Conservation (phyloP, 768 basidiomycete genomes). For the Lentinula detonsa region DNA sequence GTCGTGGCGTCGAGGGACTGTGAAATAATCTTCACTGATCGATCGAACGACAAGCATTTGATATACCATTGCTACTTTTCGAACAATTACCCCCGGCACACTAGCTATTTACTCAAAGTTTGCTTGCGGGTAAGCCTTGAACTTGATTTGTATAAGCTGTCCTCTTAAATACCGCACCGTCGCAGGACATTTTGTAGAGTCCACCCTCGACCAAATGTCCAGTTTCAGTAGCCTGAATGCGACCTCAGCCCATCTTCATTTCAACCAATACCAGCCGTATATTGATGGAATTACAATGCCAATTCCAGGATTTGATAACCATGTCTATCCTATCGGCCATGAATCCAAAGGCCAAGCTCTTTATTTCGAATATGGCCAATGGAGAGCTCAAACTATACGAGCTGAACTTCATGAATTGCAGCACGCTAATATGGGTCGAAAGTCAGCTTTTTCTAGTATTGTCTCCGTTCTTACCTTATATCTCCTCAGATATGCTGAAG, state of each 20-base stretch:
- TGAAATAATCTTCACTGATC: neutral
- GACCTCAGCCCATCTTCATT: neutral
- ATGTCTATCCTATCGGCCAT: neutral
- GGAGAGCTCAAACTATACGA: constrained; percentile 50
- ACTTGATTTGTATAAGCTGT: neutral
- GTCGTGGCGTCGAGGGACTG: neutral
- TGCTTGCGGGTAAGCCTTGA: neutral
- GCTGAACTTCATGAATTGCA: constrained; percentile 54
- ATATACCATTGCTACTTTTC: too few species aligned
- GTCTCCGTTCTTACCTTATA: neutral
- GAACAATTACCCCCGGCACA: neutral
- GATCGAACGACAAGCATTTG: neutral
- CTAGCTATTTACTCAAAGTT: neutral
- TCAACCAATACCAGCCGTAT: neutral
- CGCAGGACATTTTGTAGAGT: neutral
- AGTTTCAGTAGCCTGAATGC: neutral
- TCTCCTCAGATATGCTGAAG: constrained; percentile 44
- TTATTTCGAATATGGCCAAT: constrained; percentile 52
- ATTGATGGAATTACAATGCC: neutral
- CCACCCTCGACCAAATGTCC: neutral
- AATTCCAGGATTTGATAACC: neutral
- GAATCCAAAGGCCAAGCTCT: constrained; percentile 17
- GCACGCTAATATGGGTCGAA: constrained; percentile 59
- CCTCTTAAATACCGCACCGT: neutral
- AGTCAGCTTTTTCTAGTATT: constrained; percentile 28